Evolutionary conservation across 495 filamentous ascomycete genomes (phyloP), one percentile per base, ranked within the genome.

Genomic region (Penicillium riverlandense): DNA sequence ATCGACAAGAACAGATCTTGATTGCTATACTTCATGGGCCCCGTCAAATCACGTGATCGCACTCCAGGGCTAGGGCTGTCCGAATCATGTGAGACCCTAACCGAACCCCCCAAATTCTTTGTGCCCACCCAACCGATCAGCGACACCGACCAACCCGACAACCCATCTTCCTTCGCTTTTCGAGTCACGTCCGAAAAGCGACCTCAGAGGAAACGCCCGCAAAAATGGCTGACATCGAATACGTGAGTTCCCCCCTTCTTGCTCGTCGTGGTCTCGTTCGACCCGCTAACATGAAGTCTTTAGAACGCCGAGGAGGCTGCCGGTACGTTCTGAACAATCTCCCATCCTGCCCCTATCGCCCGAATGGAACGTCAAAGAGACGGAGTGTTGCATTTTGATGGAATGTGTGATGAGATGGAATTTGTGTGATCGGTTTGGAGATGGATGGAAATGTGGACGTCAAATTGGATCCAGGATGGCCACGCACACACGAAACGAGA

Each of bases 281-380:
- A 28, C 41, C 49, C 30, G 35, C 76, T 80, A 62, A 80, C 62
- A 8, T 34, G 10, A 38, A 44, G 37, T 34, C 48, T 48, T 48
- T 59, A 91, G 86, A 88, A 95, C 75, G 80, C 89, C 74, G 89
- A 90, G 78, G 86, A 90, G 80, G 89, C 89, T 75, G 89, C 89
- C 65, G 91, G 81, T 85, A 83, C 62, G 80, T 78, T 55, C 41
- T 41, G 29, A 50, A 47, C 43, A 51, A 55, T 22, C 3, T 22
- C 11, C 29, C 33, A 42, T 50, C 41, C 35, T 45, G 44, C 29
- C 13, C 38, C 39, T 28, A 45, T 45, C 48, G 36, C 36, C 40
- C 38, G 14, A 8, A 29, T 43, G 42, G 29, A 50, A 29, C 38
- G 37, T 34, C 36, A 15, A 34, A 28, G 13, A 30, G 34, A 41